Percentiles rank a stretch among this genome's conserved stretches.
Evolutionary conservation across 805 yeast genomes (phyloP).

Genomic region (Suhomyces sp.): DNA sequence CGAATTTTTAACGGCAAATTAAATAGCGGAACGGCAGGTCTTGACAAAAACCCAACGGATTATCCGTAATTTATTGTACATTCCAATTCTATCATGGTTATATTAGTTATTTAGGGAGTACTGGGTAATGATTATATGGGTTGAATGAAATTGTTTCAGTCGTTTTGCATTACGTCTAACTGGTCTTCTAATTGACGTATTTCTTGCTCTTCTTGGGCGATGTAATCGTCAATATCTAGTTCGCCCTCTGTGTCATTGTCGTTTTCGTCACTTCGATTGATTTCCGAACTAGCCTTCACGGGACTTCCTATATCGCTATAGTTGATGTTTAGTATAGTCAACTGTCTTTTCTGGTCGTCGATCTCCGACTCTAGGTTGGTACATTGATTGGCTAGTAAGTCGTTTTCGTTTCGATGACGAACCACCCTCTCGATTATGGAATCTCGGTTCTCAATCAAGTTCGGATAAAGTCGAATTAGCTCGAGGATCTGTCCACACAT

Average conservation of each 20-base stretch:
- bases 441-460: conserved; percentile 20
- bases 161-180: conserved; percentile 16
- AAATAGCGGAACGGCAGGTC: too few relatives aligned
- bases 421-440: conserved; percentile 25
- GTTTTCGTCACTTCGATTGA: conserved; percentile 6
- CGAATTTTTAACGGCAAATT: not conserved
- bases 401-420: conserved; percentile 40
- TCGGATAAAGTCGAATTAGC: conserved; percentile 27
- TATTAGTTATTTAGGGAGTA: too few relatives aligned
- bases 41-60: too few relatives aligned
- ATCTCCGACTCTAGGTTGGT: conserved; percentile 41
- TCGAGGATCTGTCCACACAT: conserved; percentile 42
- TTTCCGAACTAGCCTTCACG: conserved; percentile 6
- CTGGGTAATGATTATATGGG: too few relatives aligned
- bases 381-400: conserved; percentile 35
- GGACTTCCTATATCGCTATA: conserved; percentile 19
- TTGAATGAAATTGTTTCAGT: not conserved
- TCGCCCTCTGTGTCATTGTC: conserved; percentile 11
- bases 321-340: conserved; percentile 32
- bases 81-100: not conserved
- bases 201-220: conserved; percentile 46
- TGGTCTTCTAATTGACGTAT: conserved; percentile 41
- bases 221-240: conserved; percentile 36
- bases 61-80: too few relatives aligned
- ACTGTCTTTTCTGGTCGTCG: conserved; percentile 42